A percentile compares a stretch with the other conserved stretches of the same genome.
Conservation (phyloP, 2,329 filamentous ascomycete species). For the Emmonsiellopsis sp. region DNA sequence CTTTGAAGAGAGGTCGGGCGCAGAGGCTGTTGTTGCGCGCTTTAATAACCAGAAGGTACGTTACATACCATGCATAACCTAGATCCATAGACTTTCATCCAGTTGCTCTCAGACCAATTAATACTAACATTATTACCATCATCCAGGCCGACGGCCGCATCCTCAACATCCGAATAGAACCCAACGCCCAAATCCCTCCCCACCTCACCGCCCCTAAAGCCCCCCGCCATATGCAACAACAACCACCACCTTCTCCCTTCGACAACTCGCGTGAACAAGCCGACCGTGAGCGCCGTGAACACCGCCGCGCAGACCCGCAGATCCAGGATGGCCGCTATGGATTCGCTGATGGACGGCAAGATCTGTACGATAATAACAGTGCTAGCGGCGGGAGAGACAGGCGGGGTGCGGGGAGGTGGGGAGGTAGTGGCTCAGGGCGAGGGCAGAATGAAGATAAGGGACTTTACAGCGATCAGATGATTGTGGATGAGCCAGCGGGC, state of each 20-base stretch:
- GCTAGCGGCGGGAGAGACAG: slow-evolving; percentile 10
- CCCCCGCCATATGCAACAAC: slow-evolving; percentile 4
- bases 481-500: slow-evolving; percentile 27
- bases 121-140: slow-evolving; percentile 4
- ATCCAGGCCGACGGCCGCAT: slow-evolving; percentile 51
- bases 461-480: slow-evolving; percentile 34
- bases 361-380: neutral
- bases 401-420: slow-evolving; percentile 3
- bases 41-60: slow-evolving; percentile 56
- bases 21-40: slow-evolving; percentile 50
- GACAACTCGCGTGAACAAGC: slow-evolving; percentile 30
- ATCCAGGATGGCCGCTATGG: slow-evolving; percentile 33
- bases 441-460: slow-evolving; percentile 11
- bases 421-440: slow-evolving; percentile 8
- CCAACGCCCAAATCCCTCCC: slow-evolving; percentile 1
- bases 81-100: neutral
- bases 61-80: neutral
- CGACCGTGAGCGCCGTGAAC: slow-evolving; percentile 29
- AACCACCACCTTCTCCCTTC: slow-evolving; percentile 18
- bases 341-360: slow-evolving; percentile 19
- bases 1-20: slow-evolving; percentile 46
- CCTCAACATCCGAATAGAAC: slow-evolving; percentile 48
- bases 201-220: slow-evolving; percentile 3
- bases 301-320: slow-evolving; percentile 25
- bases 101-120: neutral